Evolutionary conservation across 768 basidiomycete species (phyloP), one percentile per base, ranked within the genome.

Genomic region (Boletus subparvulus): DNA sequence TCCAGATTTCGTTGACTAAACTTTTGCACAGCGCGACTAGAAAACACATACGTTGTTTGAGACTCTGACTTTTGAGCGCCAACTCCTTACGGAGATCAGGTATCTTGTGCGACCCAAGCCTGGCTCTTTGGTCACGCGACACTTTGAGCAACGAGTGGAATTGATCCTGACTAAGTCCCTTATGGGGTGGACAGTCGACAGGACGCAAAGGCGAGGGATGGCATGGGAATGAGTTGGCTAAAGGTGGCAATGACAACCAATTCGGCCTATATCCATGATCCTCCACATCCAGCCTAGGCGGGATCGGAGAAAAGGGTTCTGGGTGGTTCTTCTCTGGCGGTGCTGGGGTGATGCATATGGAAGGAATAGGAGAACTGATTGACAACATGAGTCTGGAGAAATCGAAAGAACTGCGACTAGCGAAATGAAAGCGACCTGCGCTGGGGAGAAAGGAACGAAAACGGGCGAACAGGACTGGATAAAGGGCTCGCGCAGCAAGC

Each of bases 81-180:
- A 89, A 83, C 72, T 91, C 86, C 73, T 84, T 89, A 61, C 87
- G 83, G 49, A 92, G 78, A 72, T 88, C 82, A 21, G 75, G 75
- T 28, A 71, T 71, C 69, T 74, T 80, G 70, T 80, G 86, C 44
- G 69, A 69, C 40, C 76, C 77, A 13, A 78, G 54, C 26, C 68
- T 65, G 17, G 75, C 70, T 64, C 81, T 83, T 62, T 82, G 77
- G 60, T 86, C 84, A 66, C 78, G 80, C 41, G 85, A 81, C 33
- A 83, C 77, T 56, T 78, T 80, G 57, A 92, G 78, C 61, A 90
- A 71, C 41, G 77, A 79, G 61, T 86, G 80, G 67, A 92, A 88
- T 28, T 82, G 78, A 49, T 84, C 81, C 33, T 75, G 76, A 56
- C 86, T 79, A 47, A 92, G 77, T 53, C 88, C 88, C 63, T 79